Percentiles rank a stretch among this genome's conserved stretches.
phyloP scores from a whole-genome alignment of 2,329 filamentous ascomycete genomes.

The Teratosphaeria destructans region DNA sequence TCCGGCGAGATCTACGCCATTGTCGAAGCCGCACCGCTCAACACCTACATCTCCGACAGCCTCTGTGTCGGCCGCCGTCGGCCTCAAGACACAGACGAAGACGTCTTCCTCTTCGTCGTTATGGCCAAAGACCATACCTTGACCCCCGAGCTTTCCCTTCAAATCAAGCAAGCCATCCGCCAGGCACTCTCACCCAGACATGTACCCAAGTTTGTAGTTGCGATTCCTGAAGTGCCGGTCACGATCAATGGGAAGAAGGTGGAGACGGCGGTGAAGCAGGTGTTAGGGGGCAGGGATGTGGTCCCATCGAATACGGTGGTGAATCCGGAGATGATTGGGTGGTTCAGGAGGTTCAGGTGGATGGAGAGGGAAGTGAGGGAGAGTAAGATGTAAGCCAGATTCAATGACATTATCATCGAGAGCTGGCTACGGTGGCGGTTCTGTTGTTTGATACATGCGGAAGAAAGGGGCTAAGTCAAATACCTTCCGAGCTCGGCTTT shows the following conservation, averaged over 20 bases:
- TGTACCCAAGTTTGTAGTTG: conserved; percentile 32
- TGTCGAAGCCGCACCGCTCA: conserved; percentile 32
- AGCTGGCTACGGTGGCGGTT: no score
- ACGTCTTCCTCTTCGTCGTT: conserved; percentile 32
- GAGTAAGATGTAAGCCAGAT: conserved; percentile 10
- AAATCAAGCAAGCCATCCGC: conserved; percentile 20
- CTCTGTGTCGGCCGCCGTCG: conserved; percentile 31
- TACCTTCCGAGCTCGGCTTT: neutral
- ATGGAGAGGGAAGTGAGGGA: conserved; percentile 17
- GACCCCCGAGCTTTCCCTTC: conserved; percentile 12
- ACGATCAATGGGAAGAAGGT: conserved; percentile 42
- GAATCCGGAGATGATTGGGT: conserved; percentile 29
- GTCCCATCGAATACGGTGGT: conserved; percentile 29
- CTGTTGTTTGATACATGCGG: neutral
- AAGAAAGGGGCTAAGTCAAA: neutral
- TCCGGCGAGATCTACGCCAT: conserved; percentile 39
- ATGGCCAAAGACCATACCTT: conserved; percentile 22
- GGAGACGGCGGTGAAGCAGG: conserved; percentile 34
- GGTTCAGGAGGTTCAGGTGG: conserved; percentile 26
- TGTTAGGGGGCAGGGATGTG: conserved; percentile 29
- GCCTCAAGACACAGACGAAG: conserved; percentile 27
- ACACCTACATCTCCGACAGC: conserved; percentile 26
- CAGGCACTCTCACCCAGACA: conserved; percentile 25
- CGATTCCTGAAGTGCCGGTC: conserved; percentile 31
- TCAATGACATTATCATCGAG: no score